phyloP scores from a whole-genome alignment of 2,329 filamentous ascomycete species.

The Cadophora sp. region DNA sequence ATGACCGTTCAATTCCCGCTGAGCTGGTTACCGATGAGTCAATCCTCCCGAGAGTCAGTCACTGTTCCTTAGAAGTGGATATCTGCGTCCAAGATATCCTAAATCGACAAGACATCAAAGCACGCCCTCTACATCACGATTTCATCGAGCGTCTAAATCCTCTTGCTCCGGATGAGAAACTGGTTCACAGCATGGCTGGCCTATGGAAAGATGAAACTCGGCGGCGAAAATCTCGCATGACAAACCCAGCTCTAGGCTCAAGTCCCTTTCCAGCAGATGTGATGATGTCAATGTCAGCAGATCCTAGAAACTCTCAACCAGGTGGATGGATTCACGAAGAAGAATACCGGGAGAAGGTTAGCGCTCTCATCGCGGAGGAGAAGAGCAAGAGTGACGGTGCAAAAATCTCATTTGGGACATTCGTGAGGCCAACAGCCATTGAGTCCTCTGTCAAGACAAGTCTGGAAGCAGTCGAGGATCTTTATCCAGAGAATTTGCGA shows the following conservation, averaged over 20 bases:
- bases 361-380: conserved; percentile 70
- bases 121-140: conserved; percentile 84
- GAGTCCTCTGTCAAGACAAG: conserved; percentile 74
- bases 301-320: conserved; percentile 72
- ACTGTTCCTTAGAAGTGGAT: conserved; percentile 90
- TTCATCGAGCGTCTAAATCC: conserved; percentile 78
- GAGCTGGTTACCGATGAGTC: conserved; percentile 66
- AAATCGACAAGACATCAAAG: conserved; percentile 78
- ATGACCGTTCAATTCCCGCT: conserved; percentile 72
- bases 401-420: conserved; percentile 67
- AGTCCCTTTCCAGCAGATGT: conserved; percentile 84
- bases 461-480: conserved; percentile 84
- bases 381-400: conserved; percentile 53
- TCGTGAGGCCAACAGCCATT: conserved; percentile 61
- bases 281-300: conserved; percentile 87
- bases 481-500: conserved; percentile 74
- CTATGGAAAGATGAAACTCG: conserved; percentile 91
- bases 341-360: conserved; percentile 74
- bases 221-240: conserved; percentile 76
- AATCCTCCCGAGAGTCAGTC: conserved; percentile 77
- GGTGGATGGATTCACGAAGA: conserved; percentile 94
- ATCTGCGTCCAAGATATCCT: conserved; percentile 86
- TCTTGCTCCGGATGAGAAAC: conserved; percentile 71
- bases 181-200: conserved; percentile 93
- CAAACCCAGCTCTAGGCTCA: conserved; percentile 66